Evolutionary conservation across 805 yeast species (phyloP), one percentile per base, ranked within the genome.

Genomic region (Candida nitratophila): DNA sequence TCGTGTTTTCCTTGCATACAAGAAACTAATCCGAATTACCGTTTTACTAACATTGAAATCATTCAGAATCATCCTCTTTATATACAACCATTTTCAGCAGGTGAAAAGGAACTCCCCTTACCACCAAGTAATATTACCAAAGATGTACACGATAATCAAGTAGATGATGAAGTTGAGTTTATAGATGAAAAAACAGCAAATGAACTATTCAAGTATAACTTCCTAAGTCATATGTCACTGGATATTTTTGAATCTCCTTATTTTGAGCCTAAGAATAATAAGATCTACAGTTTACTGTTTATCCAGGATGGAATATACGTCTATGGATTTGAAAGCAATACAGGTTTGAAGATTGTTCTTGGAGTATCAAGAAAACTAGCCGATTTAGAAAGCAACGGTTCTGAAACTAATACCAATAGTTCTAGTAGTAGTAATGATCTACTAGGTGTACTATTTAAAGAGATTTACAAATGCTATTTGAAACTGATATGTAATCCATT

Each of bases 221-320:
- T 83, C 51, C 65, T 83, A 27, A 75, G 86, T n/a, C 87, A 83
- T 56, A 82, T 83, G 83, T 79, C 88, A 5, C 63, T 83, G 21
- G 90, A 83, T 58, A 73, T 81, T 19, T 81, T 83, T 54, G 69
- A 79, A 30, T 76, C 84, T 2, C 69, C 74, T 4, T 64, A 60
- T 16, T 66, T 66, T 43, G 61, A 62, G 27, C 77, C 79, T 0
- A 48, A 69, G 11, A 56, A 56, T 10, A 67, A 50, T 20, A 60
- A 63, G 19, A 59, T 72, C 17, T 66, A 70, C 39, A 63, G 72
- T 27, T 62, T 83, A 24, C 63, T 83, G 31, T 81, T 83, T 57
- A 74, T 80, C 3, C 85, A 83, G 48, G 88, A 83, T 51, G 84
- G 77, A 2, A 69, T 81, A 26, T 69, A 77, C 27, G 83, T 83